Conservation (phyloP, 805 yeast species). For the Teunomyces tritomae region DNA sequence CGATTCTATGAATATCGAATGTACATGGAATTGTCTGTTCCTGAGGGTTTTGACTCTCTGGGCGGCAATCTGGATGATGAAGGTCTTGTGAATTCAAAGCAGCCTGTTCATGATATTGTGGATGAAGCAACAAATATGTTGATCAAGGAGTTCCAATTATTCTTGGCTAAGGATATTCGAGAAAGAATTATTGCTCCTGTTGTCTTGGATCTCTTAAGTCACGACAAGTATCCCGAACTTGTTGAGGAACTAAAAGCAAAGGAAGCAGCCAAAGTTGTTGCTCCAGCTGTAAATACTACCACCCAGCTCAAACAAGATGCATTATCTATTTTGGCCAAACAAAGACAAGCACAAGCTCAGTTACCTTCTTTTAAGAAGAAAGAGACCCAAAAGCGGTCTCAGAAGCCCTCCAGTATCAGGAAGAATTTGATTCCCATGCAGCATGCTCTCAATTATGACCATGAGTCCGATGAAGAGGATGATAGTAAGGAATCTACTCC, state of each 20-base stretch:
- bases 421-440: conserved; percentile 48
- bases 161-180: conserved; percentile 67
- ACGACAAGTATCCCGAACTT: conserved; percentile 54
- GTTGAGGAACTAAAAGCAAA: conserved; percentile 35
- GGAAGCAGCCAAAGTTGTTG: conserved; percentile 14
- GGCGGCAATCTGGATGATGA: conserved; percentile 12
- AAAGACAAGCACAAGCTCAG: conserved; percentile 14
- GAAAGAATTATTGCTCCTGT: conserved; percentile 71
- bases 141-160: conserved; percentile 60
- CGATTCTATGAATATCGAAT: conserved; percentile 46
- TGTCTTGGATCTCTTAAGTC: conserved; percentile 58
- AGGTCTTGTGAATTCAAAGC: conserved; percentile 10
- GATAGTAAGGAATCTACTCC: conserved; percentile 38
- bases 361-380: conserved; percentile 38
- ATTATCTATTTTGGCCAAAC: conserved; percentile 21
- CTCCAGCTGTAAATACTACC: conserved; percentile 6
- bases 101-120: conserved; percentile 30
- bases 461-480: conserved; percentile 34
- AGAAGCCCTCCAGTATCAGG: conserved; percentile 16
- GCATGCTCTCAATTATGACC: conserved; percentile 49
- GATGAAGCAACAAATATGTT: conserved; percentile 60
- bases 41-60: conserved; percentile 35
- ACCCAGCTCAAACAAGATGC: conserved; percentile 24
- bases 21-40: conserved; percentile 58
- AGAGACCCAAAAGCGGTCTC: conserved; percentile 12